Percentiles rank a stretch among this genome's conserved stretches.
phyloP scores from a whole-genome alignment of 1,284 basidiomycete genomes.

The Pyrrhoderma noxium region DNA sequence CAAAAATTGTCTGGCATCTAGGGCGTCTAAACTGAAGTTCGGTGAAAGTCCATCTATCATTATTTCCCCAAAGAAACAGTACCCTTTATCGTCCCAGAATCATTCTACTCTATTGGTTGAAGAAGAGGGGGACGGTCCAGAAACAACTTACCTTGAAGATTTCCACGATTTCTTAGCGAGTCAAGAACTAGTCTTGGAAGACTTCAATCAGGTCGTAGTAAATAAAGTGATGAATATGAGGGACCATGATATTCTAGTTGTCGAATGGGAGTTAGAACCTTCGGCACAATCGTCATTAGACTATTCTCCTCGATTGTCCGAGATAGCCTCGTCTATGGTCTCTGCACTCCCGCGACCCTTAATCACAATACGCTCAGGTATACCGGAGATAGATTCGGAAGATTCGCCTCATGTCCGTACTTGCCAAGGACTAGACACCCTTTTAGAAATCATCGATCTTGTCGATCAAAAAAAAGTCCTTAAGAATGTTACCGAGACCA shows the following conservation, averaged over 20 bases:
- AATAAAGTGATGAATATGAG: not conserved
- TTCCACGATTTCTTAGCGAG: not conserved
- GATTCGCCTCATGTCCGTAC: not conserved
- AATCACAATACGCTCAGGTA: not conserved
- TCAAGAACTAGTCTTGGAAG: not conserved
- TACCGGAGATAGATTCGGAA: not conserved
- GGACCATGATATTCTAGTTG: constrained; percentile 4
- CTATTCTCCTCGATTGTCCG: constrained; percentile 7
- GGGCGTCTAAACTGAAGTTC: constrained; percentile 5
- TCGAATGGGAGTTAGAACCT: constrained; percentile 6
- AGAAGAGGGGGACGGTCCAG: not conserved
- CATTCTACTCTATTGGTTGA: not conserved
- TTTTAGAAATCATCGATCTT: not conserved
- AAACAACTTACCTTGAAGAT: not conserved
- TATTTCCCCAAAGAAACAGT: not conserved
- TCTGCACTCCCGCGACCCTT: not conserved
- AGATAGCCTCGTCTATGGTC: not conserved
- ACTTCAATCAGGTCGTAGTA: not conserved
- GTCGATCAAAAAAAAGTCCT: not conserved
- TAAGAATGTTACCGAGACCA: not conserved
- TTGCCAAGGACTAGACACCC: not conserved
- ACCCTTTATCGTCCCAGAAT: not conserved
- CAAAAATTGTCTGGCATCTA: constrained; percentile 6
- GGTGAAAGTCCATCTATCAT: not conserved
- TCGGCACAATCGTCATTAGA: not conserved